These are phyloP conservation scores for Lolium multiflorum DNA, from an alignment of 176 grass and related monocot genomes.

Conservation along the genomic window DNA sequence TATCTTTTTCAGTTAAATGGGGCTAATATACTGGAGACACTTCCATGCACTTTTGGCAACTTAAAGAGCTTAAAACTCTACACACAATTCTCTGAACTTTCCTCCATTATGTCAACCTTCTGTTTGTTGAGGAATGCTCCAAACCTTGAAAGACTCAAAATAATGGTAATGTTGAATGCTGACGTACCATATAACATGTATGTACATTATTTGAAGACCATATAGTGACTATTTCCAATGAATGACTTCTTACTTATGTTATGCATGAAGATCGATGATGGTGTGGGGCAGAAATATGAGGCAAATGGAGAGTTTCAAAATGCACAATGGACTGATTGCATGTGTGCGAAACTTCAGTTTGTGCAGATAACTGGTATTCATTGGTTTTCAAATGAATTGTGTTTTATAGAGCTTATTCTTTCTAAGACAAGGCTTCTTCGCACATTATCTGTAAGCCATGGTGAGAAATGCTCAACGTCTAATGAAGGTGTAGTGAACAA, in stretches of 20 bases:
- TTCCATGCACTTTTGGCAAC: slow-evolving; percentile 40
- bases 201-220: not conserved
- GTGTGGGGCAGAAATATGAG: not conserved
- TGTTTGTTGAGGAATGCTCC: slow-evolving; percentile 33
- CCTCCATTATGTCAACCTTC: slow-evolving; percentile 17
- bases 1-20: not conserved
- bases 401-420: slow-evolving; percentile 46
- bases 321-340: slow-evolving; percentile 45
- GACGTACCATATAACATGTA: not conserved
- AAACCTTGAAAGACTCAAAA: slow-evolving; percentile 40
- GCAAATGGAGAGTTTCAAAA: slow-evolving; percentile 31
- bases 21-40: slow-evolving; percentile 17
- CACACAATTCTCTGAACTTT: slow-evolving; percentile 33
- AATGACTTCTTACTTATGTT: not conserved
- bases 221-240: not conserved
- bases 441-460: slow-evolving; percentile 11
- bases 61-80: slow-evolving; percentile 31
- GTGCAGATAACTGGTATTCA: slow-evolving; percentile 17
- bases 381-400: slow-evolving; percentile 41
- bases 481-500: not conserved
- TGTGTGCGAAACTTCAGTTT: slow-evolving; percentile 40
- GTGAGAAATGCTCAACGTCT: not conserved
- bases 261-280: not conserved
- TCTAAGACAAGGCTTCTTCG: slow-evolving; percentile 33
- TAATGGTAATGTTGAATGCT: slow-evolving; percentile 30